phyloP scores from a whole-genome alignment of 2,329 filamentous ascomycete genomes.

The Stemphylium lycopersici region DNA sequence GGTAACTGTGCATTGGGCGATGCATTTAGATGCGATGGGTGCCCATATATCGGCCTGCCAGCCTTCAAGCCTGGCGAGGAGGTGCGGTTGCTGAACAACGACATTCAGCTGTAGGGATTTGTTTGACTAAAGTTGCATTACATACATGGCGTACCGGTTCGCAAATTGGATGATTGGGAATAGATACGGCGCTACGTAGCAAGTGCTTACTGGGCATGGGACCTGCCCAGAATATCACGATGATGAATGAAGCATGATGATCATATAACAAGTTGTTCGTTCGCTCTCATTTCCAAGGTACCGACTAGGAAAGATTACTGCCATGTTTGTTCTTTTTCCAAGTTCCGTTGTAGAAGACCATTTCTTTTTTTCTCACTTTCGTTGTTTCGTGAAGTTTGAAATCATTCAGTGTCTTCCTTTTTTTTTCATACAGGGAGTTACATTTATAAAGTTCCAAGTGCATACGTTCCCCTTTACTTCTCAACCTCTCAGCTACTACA shows the following conservation, averaged over 20 bases:
- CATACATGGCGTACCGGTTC: conserved; percentile 6
- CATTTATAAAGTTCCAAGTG: too few species aligned
- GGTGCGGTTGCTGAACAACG: conserved; percentile 83
- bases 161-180: background rate
- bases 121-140: background rate
- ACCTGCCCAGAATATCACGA: background rate
- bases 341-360: too few species aligned
- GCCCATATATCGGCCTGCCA: conserved; percentile 88
- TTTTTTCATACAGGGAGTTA: too few species aligned
- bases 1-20: conserved; percentile 94
- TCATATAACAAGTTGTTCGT: too few species aligned
- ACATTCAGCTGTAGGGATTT: conserved; percentile 71
- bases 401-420: too few species aligned
- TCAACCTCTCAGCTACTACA: background rate
- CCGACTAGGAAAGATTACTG: too few species aligned
- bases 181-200: conserved; percentile 3
- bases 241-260: background rate
- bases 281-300: too few species aligned
- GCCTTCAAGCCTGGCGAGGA: conserved; percentile 98
- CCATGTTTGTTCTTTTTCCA: too few species aligned
- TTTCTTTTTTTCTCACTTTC: too few species aligned
- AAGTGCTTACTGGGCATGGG: background rate
- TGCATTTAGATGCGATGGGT: conserved; percentile 69
- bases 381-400: too few species aligned
- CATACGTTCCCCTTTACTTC: too few species aligned